Base-by-base conservation (phyloP, 495 filamentous ascomycete species). In the Penicillium psychrofluorescens region DNA sequence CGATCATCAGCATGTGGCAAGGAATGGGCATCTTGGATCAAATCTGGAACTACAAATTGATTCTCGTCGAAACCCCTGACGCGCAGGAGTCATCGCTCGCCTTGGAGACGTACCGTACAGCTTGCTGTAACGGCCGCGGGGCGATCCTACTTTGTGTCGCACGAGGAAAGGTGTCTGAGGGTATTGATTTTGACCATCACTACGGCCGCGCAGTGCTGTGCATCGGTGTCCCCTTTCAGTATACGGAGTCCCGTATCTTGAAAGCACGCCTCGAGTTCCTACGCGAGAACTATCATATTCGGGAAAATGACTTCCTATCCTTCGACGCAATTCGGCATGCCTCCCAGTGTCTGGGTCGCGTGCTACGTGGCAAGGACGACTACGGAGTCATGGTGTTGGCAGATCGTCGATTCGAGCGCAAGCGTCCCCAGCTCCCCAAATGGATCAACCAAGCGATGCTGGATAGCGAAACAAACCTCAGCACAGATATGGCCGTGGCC, bases 241-340 rank as follows among this genome's bases (percentile, higher is more conserved):
- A 99, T 68, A 99, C 94, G 10, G 91, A 97, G 59, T 96, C 91
- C 2, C 82, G 92, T 29, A 97, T 99, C 47, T 75, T 99, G 29
- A 97, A 96, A 67, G 94, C 94, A 1, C 81, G 94, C 7, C 81
- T 99, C 13, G 88, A 97, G 60, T 99, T 99, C 62, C 71, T 99
- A 8, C 80, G 94, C 35, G 94, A 99, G 62, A 96, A 85, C 11
- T 99, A 96, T 69, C 85, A 90, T 36, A 99, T 99, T 62, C 79
- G 88, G 35, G 94, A 97, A 63, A 95, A 94, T 54, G 94, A 99
- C 58, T 99, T 99, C 61, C 68, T 99, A 2, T 97, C 94, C 31
- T 99, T 97, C 78, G 92, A 97, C 61, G 94, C 92, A 14, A 99
- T 97, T 90, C 79, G 94, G 22, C 94, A 99, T 58, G 94, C 92